These are phyloP conservation scores for Hepatocystis sp. DNA, from an alignment of 169 alveolate species.

Conservation along the genomic window DNA sequence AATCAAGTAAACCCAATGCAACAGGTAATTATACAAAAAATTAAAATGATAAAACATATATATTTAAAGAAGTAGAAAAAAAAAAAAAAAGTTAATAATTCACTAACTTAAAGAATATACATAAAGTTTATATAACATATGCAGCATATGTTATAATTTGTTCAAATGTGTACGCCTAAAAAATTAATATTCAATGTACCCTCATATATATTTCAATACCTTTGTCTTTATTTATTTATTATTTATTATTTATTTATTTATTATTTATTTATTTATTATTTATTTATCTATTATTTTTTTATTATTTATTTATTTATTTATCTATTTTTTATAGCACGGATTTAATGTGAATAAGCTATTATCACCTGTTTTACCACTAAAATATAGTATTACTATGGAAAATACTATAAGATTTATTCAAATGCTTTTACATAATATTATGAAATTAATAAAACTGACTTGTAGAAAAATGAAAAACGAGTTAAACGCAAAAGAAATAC, in stretches of 20 bases:
- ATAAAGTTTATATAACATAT: background rate
- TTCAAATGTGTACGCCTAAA: too few species aligned
- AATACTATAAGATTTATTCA: conserved; percentile 12
- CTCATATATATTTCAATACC: too few species aligned
- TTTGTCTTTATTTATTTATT: too few species aligned
- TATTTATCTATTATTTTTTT: too few species aligned
- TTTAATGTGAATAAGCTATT: conserved; percentile 3
- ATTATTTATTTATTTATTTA: background rate
- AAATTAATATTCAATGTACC: too few species aligned
- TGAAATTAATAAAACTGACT: conserved; percentile 39
- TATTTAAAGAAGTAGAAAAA: background rate
- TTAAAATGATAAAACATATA: too few species aligned
- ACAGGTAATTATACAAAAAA: too few species aligned
- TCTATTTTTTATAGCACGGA: conserved; percentile 9
- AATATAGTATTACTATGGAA: conserved; percentile 9
- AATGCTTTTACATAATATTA: conserved; percentile 22
- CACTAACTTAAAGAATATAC: background rate
- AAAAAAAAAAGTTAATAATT: background rate
- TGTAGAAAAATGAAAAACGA: conserved; percentile 54
- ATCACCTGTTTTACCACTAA: conserved; percentile 1
- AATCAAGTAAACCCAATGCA: conserved; percentile 13
- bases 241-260: too few species aligned
- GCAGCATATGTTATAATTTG: too few species aligned
- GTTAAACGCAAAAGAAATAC: conserved; percentile 45
- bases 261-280: too few species aligned